These are phyloP conservation scores for Albophoma yamanashiensis DNA, from an alignment of 2,329 filamentous ascomycete genomes.

Conservation along the genomic window DNA sequence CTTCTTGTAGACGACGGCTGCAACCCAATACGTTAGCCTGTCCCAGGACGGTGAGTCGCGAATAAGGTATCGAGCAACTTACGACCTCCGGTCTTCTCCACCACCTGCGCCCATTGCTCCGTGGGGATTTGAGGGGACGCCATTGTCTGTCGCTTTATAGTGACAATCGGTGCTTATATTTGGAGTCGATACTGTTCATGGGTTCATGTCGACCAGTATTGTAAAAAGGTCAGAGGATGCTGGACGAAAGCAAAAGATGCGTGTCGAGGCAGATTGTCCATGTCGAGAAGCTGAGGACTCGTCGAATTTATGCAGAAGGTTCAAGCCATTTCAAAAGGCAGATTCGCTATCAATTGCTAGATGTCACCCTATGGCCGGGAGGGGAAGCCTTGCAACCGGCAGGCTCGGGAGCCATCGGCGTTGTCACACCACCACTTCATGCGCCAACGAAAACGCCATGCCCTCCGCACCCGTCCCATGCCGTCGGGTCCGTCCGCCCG, in stretches of 20 bases:
- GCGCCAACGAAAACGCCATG: too few relatives aligned
- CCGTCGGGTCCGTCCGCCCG: neutral
- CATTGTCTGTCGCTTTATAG: constrained; percentile 11
- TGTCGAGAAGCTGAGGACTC: neutral
- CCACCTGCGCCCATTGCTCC: constrained; percentile 85
- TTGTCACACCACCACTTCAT: neutral
- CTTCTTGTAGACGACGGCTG: constrained; percentile 61
- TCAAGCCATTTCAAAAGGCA: neutral
- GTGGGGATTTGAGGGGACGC: constrained; percentile 49
- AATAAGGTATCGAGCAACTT: constrained; percentile 20
- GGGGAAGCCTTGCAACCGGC: neutral
- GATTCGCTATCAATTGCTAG: neutral
- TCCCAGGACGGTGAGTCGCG: too few relatives aligned
- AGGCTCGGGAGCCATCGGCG: neutral
- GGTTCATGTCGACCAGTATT: neutral
- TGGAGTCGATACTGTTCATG: neutral
- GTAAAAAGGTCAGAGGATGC: neutral
- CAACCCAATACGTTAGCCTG: neutral
- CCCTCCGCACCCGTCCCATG: neutral
- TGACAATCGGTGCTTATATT: neutral
- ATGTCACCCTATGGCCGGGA: neutral
- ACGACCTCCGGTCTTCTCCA: constrained; percentile 70
- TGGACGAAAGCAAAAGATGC: neutral
- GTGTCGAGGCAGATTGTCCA: neutral
- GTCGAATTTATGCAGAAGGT: neutral